These are phyloP conservation scores for Metschnikowia cerradonensis DNA, from an alignment of 805 yeast species.

Conservation along the genomic window DNA sequence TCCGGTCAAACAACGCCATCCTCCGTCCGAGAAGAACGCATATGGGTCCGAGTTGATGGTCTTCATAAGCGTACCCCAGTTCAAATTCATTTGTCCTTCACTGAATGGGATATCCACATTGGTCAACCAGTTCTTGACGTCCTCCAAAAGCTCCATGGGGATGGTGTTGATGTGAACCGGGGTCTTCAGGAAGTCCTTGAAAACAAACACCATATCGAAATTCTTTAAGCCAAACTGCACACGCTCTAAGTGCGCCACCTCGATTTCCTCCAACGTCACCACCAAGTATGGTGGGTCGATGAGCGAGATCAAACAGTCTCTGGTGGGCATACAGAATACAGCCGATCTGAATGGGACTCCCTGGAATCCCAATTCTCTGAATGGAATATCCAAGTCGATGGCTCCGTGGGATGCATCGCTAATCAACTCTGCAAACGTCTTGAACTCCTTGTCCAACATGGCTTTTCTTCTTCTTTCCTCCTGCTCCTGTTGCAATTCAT, in stretches of 20 bases:
- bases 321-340: slow-evolving; percentile 92
- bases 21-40: slow-evolving; percentile 89
- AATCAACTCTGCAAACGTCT: slow-evolving; percentile 81
- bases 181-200: slow-evolving; percentile 82
- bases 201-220: slow-evolving; percentile 94
- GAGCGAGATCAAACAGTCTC: slow-evolving; percentile 92
- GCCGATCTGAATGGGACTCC: slow-evolving; percentile 97
- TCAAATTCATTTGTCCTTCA: slow-evolving; percentile 92
- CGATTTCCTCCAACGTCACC: slow-evolving; percentile 85
- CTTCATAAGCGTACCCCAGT: slow-evolving; percentile 95
- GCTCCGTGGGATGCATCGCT: slow-evolving; percentile 82
- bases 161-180: slow-evolving; percentile 92
- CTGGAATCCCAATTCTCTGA: slow-evolving; percentile 92
- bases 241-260: slow-evolving; percentile 92
- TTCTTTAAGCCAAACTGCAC: slow-evolving; percentile 95
- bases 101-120: slow-evolving; percentile 94
- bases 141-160: slow-evolving; percentile 88
- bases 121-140: slow-evolving; percentile 94
- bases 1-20: slow-evolving; percentile 92
- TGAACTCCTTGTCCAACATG: slow-evolving; percentile 87
- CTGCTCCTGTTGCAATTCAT: slow-evolving; percentile 96
- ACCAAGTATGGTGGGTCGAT: slow-evolving; percentile 95
- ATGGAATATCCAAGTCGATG: slow-evolving; percentile 87
- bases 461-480: slow-evolving; percentile 94
- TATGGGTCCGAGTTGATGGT: slow-evolving; percentile 89